Percentiles rank a stretch among this genome's conserved stretches.
These are phyloP conservation scores for Echria macrotheca DNA, from an alignment of 495 filamentous ascomycete species.

Conservation along the genomic window DNA sequence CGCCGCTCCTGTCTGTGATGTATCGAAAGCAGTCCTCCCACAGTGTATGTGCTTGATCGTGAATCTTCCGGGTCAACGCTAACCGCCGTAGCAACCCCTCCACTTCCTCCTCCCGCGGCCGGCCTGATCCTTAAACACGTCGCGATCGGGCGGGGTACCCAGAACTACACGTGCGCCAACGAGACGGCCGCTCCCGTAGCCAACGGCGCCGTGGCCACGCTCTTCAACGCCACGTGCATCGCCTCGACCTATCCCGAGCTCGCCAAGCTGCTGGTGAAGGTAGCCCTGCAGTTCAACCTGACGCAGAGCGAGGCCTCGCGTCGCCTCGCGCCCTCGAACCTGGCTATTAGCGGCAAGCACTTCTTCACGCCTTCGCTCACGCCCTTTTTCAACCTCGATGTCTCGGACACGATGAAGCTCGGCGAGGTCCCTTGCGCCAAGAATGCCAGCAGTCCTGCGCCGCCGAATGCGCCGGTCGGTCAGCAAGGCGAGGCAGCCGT, in stretches of 20 bases:
- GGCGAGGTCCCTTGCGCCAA: constrained; percentile 61
- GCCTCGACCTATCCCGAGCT: constrained; percentile 61
- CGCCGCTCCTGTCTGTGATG: constrained; percentile 43
- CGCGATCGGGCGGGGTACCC: constrained; percentile 77
- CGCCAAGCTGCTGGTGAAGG: constrained; percentile 46
- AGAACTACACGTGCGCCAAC: constrained; percentile 86
- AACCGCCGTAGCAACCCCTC: constrained; percentile 29
- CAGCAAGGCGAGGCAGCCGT: constrained; percentile 55
- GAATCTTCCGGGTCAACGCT: too few species aligned
- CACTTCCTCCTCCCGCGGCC: constrained; percentile 50
- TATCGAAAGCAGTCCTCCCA: constrained; percentile 43
- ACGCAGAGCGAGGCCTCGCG: constrained; percentile 27
- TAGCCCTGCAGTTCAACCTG: constrained; percentile 53
- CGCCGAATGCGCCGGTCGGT: constrained; percentile 49
- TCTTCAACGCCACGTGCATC: constrained; percentile 84
- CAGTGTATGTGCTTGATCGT: constrained; percentile 36
- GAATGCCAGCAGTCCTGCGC: constrained; percentile 50
- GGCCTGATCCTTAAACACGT: constrained; percentile 66
- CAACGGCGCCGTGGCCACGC: constrained; percentile 72
- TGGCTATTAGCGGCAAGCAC: constrained; percentile 69
- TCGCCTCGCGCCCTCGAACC: constrained; percentile 47
- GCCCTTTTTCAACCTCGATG: constrained; percentile 73
- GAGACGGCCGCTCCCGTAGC: constrained; percentile 53
- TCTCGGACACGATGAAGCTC: constrained; percentile 38
- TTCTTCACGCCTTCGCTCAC: constrained; percentile 62